Percentiles rank a stretch among this genome's conserved stretches.
Conservation (phyloP, 2,329 filamentous ascomycete genomes). For the Penicillium sumatraense region DNA sequence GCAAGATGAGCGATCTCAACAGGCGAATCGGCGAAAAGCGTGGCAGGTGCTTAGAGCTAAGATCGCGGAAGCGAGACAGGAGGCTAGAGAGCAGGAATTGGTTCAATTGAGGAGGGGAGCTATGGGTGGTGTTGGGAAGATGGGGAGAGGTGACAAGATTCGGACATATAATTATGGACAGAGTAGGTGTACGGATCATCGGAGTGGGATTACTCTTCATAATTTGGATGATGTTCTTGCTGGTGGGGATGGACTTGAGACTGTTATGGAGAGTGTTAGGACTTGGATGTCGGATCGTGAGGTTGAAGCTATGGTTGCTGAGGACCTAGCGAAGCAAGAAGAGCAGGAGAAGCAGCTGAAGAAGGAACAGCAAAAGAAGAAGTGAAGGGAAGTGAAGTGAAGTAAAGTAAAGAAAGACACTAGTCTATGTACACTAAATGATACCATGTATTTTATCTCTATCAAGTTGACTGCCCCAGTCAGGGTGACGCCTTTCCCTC, state of each 20-base stretch:
- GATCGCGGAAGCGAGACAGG: constrained; percentile 77
- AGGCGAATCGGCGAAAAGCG: constrained; percentile 83
- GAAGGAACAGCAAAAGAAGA: background rate
- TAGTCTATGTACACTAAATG: constrained; percentile 21
- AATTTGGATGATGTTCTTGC: constrained; percentile 80
- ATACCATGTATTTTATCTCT: constrained; percentile 25
- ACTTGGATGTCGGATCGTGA: constrained; percentile 77
- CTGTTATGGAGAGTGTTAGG: constrained; percentile 76
- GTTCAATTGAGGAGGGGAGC: constrained; percentile 75
- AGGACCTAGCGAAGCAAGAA: constrained; percentile 58
- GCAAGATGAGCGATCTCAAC: constrained; percentile 90
- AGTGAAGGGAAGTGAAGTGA: background rate
- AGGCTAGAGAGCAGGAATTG: constrained; percentile 82
- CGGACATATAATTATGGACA: constrained; percentile 84
- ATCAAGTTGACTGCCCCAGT: constrained; percentile 2
- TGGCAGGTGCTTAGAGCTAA: constrained; percentile 84
- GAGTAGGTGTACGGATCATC: constrained; percentile 85
- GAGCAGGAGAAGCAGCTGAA: constrained; percentile 7
- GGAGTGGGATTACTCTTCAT: constrained; percentile 77
- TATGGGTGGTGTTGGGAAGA: constrained; percentile 74
- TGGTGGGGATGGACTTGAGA: constrained; percentile 73
- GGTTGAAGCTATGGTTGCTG: constrained; percentile 69
- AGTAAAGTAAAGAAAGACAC: background rate
- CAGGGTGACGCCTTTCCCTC: background rate
- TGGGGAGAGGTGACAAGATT: constrained; percentile 91